Percentiles rank a stretch among this genome's conserved stretches.
phyloP scores from a whole-genome alignment of 805 yeast species.

The Starmerella roubikii region DNA sequence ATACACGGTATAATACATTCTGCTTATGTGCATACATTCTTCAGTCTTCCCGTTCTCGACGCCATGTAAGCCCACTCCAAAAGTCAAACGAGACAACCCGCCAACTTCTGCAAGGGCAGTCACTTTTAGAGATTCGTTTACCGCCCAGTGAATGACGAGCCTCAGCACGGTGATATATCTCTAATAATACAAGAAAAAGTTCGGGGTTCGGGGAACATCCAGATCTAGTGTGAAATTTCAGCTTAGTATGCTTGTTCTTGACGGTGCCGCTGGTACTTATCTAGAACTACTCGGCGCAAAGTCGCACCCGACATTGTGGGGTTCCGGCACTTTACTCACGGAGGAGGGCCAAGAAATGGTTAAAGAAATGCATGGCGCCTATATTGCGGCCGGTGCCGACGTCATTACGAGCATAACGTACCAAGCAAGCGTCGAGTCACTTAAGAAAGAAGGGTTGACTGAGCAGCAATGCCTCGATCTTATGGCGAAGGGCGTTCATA shows the following conservation, averaged over 20 bases:
- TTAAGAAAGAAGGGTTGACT: conserved; percentile 17
- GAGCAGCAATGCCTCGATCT: conserved; percentile 4
- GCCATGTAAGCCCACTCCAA: conserved; percentile 3
- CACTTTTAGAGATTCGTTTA: conserved; percentile 18
- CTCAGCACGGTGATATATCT: conserved; percentile 15
- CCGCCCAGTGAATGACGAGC: conserved; percentile 9
- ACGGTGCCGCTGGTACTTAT: conserved; percentile 58
- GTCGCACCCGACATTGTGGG: conserved; percentile 44
- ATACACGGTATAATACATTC: too few species aligned
- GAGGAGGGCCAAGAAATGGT: conserved; percentile 34
- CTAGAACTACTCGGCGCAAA: conserved; percentile 37
- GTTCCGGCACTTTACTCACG: conserved; percentile 36
- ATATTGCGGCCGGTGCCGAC: conserved; percentile 42
- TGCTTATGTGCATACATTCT: too few species aligned
- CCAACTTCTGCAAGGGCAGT: conserved; percentile 9
- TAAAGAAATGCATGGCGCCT: conserved; percentile 36
- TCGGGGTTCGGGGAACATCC: too few species aligned
- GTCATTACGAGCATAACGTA: conserved; percentile 45
- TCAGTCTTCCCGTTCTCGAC: too few species aligned
- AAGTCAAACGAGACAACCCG: conserved; percentile 3
- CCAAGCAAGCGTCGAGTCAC: conserved; percentile 39
- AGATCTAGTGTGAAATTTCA: too few species aligned
- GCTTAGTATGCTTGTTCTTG: conserved; percentile 25
- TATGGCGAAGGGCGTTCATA: conserved; percentile 15
- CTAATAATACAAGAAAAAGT: background rate